Base-by-base conservation (phyloP, 2,329 filamentous ascomycete genomes). In the Pseudogymnoascus sp. region DNA sequence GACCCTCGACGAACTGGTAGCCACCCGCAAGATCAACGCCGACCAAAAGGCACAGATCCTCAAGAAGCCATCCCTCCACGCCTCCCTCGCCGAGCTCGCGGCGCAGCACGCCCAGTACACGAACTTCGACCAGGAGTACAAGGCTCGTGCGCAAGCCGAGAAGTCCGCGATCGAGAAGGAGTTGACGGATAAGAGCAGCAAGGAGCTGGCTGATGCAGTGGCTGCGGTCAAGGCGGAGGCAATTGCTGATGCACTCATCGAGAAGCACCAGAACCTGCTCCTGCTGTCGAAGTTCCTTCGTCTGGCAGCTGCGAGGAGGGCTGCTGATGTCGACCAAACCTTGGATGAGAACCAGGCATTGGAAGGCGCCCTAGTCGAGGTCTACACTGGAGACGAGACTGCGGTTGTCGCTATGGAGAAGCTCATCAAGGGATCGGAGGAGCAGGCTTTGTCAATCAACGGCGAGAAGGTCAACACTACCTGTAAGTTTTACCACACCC, bases 281-380 rank as follows among this genome's bases (percentile, higher is more conserved):
- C 79, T 95, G 41, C 78, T 93, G 58, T 91, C 90, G 4, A 88
- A 91, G 73, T 96, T 95, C 79, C 79, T 95, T 67, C 86, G 89
- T 67, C 83, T 92, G 38, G 90, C 90, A 63, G 87, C 89, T 69
- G 86, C 90, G 67, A 84, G 89, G 69, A 81, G 85, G 18, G 87
- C 90, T 71, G 89, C 83, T 43, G 80, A 89, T 66, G 83, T 79
- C 62, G 83, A 89, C 68, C 81, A 83, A 58, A 76, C 79, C 41
- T 75, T 82, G 4, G 89, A 92, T 63, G 89, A 93, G 78, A 91
- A 87, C 75, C 86, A 87, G 75, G 91, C 90, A 37, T 86, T 95
- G 64, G 90, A 96, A 76, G 90, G 90, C 61, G 86, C 91, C 35
- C 80, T 96, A 63, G 80, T 92, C 55, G 83, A 88, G 64, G 88